Conservation (phyloP, 192 early-diverging fungal species). For the Umbelopsis ramanniana region DNA sequence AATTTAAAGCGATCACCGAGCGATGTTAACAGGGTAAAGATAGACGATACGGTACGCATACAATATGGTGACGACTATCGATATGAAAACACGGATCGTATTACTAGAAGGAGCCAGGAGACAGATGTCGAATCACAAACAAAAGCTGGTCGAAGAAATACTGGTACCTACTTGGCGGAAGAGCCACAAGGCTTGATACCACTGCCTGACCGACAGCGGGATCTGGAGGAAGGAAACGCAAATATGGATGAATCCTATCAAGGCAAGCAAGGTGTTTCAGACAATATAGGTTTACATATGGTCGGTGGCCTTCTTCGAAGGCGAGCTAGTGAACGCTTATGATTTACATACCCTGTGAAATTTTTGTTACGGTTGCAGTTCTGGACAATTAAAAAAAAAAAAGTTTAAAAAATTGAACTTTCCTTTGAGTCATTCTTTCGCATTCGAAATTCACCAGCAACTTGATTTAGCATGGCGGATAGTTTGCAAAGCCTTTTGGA, state of each 20-base stretch:
- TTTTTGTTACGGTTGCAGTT: neutral
- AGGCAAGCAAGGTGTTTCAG: neutral
- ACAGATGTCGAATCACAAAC: slow-evolving; percentile 17
- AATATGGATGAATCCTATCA: slow-evolving; percentile 1
- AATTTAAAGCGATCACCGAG: slow-evolving; percentile 9
- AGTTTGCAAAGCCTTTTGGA: neutral
- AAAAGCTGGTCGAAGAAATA: slow-evolving; percentile 5
- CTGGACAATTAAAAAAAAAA: neutral
- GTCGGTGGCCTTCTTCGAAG: slow-evolving; percentile 6
- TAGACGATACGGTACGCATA: slow-evolving; percentile 5
- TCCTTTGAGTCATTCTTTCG: neutral
- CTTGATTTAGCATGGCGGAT: neutral
- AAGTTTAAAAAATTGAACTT: neutral
- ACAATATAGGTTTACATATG: neutral
- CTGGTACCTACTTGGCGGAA: neutral
- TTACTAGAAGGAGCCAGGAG: neutral
- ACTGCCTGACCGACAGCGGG: slow-evolving; percentile 10
- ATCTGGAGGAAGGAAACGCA: slow-evolving; percentile 14
- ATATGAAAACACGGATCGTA: slow-evolving; percentile 4
- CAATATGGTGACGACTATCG: slow-evolving; percentile 2
- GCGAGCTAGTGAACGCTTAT: slow-evolving; percentile 16
- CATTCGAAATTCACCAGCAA: neutral
- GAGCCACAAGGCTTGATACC: slow-evolving; percentile 11
- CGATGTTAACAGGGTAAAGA: neutral
- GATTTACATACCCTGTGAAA: neutral